A percentile compares a stretch with the other conserved stretches of the same genome.
Evolutionary conservation across 106 monocot genomes (phyloP).

Genomic region (Dendrobium catenatum): DNA sequence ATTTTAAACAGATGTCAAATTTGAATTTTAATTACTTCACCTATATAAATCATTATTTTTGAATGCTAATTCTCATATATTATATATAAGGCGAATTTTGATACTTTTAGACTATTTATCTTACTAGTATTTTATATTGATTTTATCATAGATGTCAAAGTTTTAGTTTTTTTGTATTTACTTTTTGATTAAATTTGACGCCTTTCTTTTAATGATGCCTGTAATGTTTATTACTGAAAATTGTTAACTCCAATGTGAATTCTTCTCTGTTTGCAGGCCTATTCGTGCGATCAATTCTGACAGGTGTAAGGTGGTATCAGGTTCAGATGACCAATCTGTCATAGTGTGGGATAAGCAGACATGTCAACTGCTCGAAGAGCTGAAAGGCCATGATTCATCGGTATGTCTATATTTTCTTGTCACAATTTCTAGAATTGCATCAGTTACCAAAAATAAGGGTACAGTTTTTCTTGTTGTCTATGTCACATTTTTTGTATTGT

Average conservation of each 20-base stretch:
- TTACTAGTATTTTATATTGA: neutral
- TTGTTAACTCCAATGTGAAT: neutral
- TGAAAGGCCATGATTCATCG: conserved; percentile 89
- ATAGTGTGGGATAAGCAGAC: conserved; percentile 99
- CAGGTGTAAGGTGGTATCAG: conserved; percentile 88
- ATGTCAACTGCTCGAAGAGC: conserved; percentile 84
- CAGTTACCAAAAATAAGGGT: neutral
- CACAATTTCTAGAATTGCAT: neutral
- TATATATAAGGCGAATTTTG: neutral
- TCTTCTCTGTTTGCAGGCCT: conserved; percentile 46
- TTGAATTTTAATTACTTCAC: too few relatives aligned
- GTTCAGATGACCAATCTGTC: conserved; percentile 94
- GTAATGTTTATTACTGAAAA: neutral
- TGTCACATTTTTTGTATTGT: neutral
- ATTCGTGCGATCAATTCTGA: conserved; percentile 92
- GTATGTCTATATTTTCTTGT: conserved; percentile 19
- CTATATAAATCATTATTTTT: conserved; percentile 1
- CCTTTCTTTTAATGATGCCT: neutral
- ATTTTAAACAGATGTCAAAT: too few relatives aligned
- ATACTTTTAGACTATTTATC: neutral
- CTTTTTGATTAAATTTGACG: neutral
- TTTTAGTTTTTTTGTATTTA: neutral
- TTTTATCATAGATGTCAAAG: neutral
- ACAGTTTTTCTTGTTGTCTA: neutral
- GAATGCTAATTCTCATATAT: neutral